Conservation (phyloP, 805 yeast genomes). For the Candida coquimbonensis region DNA sequence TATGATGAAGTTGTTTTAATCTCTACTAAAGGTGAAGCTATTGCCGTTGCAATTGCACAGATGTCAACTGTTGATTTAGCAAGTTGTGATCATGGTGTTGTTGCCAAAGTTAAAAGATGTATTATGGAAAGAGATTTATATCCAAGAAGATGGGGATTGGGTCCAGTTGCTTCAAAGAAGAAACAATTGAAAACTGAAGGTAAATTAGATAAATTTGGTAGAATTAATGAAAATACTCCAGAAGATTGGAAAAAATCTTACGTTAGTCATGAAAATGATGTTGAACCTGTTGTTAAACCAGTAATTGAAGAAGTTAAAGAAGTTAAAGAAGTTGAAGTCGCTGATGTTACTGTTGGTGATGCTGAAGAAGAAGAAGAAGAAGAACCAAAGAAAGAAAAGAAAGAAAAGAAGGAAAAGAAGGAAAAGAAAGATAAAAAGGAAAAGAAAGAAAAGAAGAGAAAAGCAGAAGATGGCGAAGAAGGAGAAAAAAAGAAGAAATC, state of each 20-base stretch:
- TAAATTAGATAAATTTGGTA: conserved; percentile 92
- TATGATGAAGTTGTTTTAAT: conserved; percentile 96
- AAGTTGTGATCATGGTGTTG: conserved; percentile 96
- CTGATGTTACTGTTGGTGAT: conserved; percentile 23
- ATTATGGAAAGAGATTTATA: conserved; percentile 99
- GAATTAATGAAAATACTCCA: conserved; percentile 91
- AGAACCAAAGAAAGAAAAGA: conserved; percentile 46
- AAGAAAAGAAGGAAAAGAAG: conserved; percentile 49
- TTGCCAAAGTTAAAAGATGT: conserved; percentile 97
- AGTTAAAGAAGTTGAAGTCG: conserved; percentile 18
- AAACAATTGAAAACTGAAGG: conserved; percentile 97
- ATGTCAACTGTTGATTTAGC: conserved; percentile 98
- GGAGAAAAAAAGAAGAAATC: conserved; percentile 42
- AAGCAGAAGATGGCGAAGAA: conserved; percentile 46
- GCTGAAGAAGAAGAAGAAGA: conserved; percentile 24
- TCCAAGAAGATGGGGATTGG: conserved; percentile 99
- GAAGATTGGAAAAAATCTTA: conserved; percentile 84
- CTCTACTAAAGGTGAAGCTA: conserved; percentile 99
- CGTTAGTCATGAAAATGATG: conserved; percentile 59
- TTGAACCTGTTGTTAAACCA: conserved; percentile 44
- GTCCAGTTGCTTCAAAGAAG: conserved; percentile 98
- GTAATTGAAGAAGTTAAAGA: conserved; percentile 35
- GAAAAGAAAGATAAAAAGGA: conserved; percentile 60
- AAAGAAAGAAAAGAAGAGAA: conserved; percentile 46
- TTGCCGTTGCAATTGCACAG: conserved; percentile 97